Evolutionary conservation across 2,329 filamentous ascomycete genomes (phyloP).

Genomic region (Alternaria solani): DNA sequence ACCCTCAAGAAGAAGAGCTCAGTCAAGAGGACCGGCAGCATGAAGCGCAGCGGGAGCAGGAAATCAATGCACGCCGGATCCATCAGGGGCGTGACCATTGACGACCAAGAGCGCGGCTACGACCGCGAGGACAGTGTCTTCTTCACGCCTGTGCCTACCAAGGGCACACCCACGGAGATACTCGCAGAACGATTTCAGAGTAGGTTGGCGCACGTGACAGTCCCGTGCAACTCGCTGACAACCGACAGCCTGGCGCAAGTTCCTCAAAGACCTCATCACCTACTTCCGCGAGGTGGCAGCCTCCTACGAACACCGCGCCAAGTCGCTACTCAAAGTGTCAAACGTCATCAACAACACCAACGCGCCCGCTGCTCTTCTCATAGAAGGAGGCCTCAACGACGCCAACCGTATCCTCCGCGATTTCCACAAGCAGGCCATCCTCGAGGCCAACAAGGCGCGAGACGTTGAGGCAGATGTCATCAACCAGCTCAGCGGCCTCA

Average conservation of each 20-base stretch:
- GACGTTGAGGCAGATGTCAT: constrained; percentile 95
- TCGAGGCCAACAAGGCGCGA: constrained; percentile 84
- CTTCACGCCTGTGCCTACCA: constrained; percentile 86
- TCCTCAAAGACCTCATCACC: constrained; percentile 90
- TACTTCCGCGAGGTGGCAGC: constrained; percentile 93
- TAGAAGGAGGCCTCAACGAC: constrained; percentile 85
- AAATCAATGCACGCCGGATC: constrained; percentile 85
- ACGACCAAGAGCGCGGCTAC: constrained; percentile 71
- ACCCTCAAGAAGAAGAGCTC: constrained; percentile 91
- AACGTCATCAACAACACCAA: constrained; percentile 83
- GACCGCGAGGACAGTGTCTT: constrained; percentile 82
- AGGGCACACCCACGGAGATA: constrained; percentile 85
- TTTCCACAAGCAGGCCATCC: constrained; percentile 81
- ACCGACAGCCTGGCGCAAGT: constrained; percentile 87
- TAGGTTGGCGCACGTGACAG: constrained; percentile 53
- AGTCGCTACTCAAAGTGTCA: constrained; percentile 81
- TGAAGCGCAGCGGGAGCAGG: constrained; percentile 81
- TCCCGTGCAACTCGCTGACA: constrained; percentile 21
- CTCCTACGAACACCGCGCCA: constrained; percentile 86
- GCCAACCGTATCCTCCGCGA: constrained; percentile 80
- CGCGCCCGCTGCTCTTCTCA: constrained; percentile 77
- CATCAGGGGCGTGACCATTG: constrained; percentile 79
- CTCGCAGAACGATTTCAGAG: constrained; percentile 89
- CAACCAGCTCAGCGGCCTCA: constrained; percentile 80
- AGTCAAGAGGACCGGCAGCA: constrained; percentile 73